A percentile compares a stretch with the other conserved stretches of the same genome.
These are phyloP conservation scores for Starmerella tilneyi DNA, from an alignment of 805 yeast genomes.

Conservation along the genomic window DNA sequence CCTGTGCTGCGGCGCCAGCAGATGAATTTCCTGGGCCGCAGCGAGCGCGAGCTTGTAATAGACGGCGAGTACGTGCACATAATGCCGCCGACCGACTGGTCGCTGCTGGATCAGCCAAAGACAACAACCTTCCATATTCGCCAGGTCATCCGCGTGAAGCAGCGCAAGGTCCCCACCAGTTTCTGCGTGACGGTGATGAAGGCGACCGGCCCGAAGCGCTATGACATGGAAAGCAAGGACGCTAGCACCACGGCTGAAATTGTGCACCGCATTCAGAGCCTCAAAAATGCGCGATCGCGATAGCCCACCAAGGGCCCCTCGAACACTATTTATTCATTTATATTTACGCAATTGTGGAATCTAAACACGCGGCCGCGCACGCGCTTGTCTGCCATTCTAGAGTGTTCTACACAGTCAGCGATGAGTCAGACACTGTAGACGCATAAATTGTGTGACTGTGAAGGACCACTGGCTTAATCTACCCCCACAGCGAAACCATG, in stretches of 20 bases:
- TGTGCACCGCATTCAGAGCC: slow-evolving; percentile 45
- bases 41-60: slow-evolving; percentile 72
- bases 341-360: neutral
- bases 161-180: slow-evolving; percentile 60
- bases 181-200: slow-evolving; percentile 73
- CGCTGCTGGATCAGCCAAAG: slow-evolving; percentile 62
- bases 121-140: slow-evolving; percentile 79
- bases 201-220: slow-evolving; percentile 61
- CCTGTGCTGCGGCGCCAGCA: slow-evolving; percentile 84
- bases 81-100: slow-evolving; percentile 71
- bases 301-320: neutral
- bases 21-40: slow-evolving; percentile 66
- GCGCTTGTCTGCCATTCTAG: too few species aligned
- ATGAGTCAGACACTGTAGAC: slow-evolving; percentile 1
- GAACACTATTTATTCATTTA: neutral
- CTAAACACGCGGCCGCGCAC: neutral
- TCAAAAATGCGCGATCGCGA: slow-evolving; percentile 10
- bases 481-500: slow-evolving; percentile 11
- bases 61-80: slow-evolving; percentile 93
- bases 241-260: slow-evolving; percentile 59
- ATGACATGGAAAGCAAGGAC: slow-evolving; percentile 70
- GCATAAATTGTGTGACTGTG: neutral
- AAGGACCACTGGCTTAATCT: neutral
- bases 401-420: slow-evolving; percentile 9
- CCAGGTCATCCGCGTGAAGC: slow-evolving; percentile 65